Conservation (phyloP, 305 asterid genomes). For the Fraxinus platypoda region DNA sequence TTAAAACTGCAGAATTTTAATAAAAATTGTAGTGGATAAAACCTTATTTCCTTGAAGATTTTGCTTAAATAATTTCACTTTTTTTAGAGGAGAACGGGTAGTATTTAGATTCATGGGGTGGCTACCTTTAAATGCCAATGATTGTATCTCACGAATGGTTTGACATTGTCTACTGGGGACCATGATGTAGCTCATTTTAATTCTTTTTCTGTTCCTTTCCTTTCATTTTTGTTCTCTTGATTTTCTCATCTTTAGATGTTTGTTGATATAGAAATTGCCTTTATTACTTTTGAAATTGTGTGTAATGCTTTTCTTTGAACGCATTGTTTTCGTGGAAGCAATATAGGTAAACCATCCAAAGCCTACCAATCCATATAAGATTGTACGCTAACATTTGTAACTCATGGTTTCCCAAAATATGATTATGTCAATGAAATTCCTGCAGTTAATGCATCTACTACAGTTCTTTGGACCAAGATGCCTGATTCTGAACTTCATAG, state of each 20-base stretch:
- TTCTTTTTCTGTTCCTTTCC: background rate
- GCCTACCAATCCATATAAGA: background rate
- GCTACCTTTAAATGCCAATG: background rate
- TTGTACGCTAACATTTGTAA: background rate
- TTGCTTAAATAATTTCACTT: background rate
- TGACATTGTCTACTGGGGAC: background rate
- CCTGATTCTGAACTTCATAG: constrained; percentile 9
- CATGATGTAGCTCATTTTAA: background rate
- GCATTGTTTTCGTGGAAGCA: background rate
- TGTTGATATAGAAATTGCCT: background rate
- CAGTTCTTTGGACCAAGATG: background rate
- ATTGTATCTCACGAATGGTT: background rate
- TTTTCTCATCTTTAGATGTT: background rate
- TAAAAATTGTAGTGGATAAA: background rate
- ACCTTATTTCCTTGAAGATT: background rate
- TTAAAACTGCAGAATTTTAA: background rate
- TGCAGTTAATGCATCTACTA: background rate
- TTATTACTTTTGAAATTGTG: background rate
- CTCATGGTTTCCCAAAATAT: background rate
- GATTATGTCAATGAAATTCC: background rate
- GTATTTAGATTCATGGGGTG: background rate
- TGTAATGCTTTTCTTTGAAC: background rate
- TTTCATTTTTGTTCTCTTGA: background rate
- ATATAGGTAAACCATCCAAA: background rate
- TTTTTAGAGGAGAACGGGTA: background rate